Evolutionary conservation across 257 asterid genomes (phyloP), one percentile per base, ranked within the genome.

Genomic region (Salvia hispanica): DNA sequence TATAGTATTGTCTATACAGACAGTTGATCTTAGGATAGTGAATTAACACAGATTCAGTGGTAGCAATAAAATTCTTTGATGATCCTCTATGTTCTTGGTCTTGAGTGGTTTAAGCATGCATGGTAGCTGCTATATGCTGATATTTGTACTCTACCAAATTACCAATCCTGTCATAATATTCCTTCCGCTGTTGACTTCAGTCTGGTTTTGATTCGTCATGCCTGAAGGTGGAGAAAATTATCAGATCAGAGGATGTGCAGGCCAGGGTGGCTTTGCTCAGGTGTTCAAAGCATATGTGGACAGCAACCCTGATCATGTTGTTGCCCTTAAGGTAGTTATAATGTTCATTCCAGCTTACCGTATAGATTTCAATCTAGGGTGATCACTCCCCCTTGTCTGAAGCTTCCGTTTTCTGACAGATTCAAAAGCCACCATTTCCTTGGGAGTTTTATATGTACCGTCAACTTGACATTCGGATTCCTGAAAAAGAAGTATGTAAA

Each of bases 361-460:
- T 36, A 62, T 69, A 65, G 45, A 71, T 34, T 75, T 54, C 34
- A 7, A 55, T 76, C 62, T 72, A 53, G 47, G 47, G 57, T 66
- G 69, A 59, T 62, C 58, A 42, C 65, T n/a, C n/a, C 31, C 51
- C 31, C 50, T 61, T 64, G 65, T 70, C 28, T 63, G 58, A 64
- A 67, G 33, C 46, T 68, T 72, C 58, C 42, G 34, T 40, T 58
- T 67, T 69, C 5, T 68, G 33, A 69, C 85, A 94, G 99, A 79
- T 94, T 67, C 97, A 94, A 81, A 94, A 88, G 80, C 99, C 99
- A n/a, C 92, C 99, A 45, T 94, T 94, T 77, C 99, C 99, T 37
- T 94, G 97, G 99, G 99, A 94, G 66, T 94, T 94, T 78, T 88
- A 91, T 80, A 80, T 94, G 82, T 94, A 91, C 74, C 96, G 99